A percentile compares a stretch with the other conserved stretches of the same genome.
Conservation (phyloP, 306 rosid species). For the Amphicarpaea edgeworthii region DNA sequence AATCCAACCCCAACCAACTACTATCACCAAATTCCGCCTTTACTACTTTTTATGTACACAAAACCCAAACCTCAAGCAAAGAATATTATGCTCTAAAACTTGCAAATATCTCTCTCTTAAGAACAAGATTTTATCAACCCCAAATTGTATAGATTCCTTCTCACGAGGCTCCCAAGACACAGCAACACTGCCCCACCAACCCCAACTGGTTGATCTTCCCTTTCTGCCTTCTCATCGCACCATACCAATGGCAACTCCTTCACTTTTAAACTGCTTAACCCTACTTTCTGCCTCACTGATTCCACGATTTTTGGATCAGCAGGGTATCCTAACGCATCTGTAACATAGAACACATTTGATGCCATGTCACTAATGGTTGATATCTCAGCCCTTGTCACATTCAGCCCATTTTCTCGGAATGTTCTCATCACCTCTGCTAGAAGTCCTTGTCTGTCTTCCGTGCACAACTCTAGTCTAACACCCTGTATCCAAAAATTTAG, state of each 20-base stretch:
- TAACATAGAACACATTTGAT: conserved; percentile 74
- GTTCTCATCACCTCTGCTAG: conserved; percentile 91
- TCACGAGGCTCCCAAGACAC: conserved; percentile 88
- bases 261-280: conserved; percentile 68
- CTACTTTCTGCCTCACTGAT: conserved; percentile 80
- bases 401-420: conserved; percentile 86
- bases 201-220: conserved; percentile 73
- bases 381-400: conserved; percentile 87
- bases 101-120: conserved; percentile 58
- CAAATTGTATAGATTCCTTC: conserved; percentile 92
- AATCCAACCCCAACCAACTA: conserved; percentile 70
- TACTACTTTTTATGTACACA: conserved; percentile 72
- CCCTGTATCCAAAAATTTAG: conserved; percentile 61
- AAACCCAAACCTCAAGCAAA: conserved; percentile 73
- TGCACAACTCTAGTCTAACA: conserved; percentile 75
- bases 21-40: conserved; percentile 58
- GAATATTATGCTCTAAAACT: conserved; percentile 62
- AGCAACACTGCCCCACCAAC: conserved; percentile 92
- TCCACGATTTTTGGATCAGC: conserved; percentile 70
- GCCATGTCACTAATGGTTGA: conserved; percentile 65
- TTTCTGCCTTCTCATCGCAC: conserved; percentile 57
- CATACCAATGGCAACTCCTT: conserved; percentile 71
- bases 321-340: conserved; percentile 73
- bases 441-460: conserved; percentile 67
- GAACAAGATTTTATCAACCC: conserved; percentile 89